phyloP scores from a whole-genome alignment of 192 early-diverging fungal species.

The Funneliformis mosseae region DNA sequence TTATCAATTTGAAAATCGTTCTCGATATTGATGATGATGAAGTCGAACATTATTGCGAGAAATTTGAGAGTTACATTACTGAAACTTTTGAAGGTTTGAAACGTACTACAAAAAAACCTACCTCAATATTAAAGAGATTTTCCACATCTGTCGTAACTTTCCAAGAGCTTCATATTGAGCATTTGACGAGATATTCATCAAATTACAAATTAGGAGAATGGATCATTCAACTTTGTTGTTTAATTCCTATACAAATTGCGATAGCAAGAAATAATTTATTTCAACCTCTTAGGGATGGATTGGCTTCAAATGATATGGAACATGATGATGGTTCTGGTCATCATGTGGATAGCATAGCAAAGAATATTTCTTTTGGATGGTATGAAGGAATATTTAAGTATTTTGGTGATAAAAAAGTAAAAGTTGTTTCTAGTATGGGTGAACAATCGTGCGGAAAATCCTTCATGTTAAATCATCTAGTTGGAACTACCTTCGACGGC shows the following conservation, averaged over 20 bases:
- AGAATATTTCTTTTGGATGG: constrained; percentile 30
- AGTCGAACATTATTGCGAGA: neutral
- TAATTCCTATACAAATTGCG: constrained; percentile 27
- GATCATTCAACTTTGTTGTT: constrained; percentile 8
- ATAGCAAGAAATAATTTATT: constrained; percentile 33
- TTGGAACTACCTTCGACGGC: constrained; percentile 28
- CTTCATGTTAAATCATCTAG: constrained; percentile 29
- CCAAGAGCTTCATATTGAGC: neutral
- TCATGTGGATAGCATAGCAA: neutral
- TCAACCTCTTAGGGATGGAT: constrained; percentile 16
- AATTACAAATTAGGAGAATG: constrained; percentile 4
- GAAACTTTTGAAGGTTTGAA: neutral
- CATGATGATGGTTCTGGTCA: neutral
- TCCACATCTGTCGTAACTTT: neutral
- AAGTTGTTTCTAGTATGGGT: constrained; percentile 33
- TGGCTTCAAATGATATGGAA: neutral
- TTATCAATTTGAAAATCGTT: neutral
- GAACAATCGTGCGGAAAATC: constrained; percentile 36
- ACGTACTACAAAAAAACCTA: constrained; percentile 7
- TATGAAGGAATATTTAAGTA: constrained; percentile 33
- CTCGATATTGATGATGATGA: constrained; percentile 1
- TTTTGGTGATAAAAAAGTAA: constrained; percentile 25
- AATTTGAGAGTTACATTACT: neutral
- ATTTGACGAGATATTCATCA: neutral
- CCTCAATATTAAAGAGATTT: neutral